Percentiles rank a stretch among this genome's conserved stretches.
Conservation (phyloP, 2,329 filamentous ascomycete species). For the Hypoxylon sp. region DNA sequence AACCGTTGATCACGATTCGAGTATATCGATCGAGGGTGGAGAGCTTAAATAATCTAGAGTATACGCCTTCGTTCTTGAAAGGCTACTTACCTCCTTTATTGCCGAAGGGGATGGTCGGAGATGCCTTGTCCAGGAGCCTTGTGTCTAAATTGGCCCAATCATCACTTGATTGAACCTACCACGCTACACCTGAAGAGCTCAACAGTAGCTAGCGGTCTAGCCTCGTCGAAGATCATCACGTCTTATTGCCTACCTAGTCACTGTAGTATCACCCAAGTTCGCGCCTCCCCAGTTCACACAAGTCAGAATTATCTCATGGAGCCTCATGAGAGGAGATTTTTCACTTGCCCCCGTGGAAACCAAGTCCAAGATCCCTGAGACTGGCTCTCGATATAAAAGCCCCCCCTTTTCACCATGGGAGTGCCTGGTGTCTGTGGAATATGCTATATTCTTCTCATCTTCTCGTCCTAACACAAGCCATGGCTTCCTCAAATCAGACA, state of each 20-base stretch:
- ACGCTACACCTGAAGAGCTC: background rate
- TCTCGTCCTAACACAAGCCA: background rate
- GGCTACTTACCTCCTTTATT: background rate
- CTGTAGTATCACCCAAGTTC: background rate
- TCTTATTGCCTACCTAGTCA: background rate
- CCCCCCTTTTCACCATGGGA: background rate
- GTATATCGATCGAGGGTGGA: background rate
- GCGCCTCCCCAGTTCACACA: background rate
- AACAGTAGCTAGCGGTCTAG: background rate
- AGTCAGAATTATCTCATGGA: background rate
- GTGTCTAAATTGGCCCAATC: background rate
- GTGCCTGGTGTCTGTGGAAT: background rate
- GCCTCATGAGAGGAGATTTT: background rate
- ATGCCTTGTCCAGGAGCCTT: background rate
- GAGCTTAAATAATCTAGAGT: background rate
- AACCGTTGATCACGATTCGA: background rate
- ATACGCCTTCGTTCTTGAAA: background rate
- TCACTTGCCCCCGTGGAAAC: background rate
- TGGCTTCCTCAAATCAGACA: constrained; percentile 9
- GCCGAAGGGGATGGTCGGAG: background rate
- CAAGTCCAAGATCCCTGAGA: background rate
- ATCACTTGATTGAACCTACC: background rate
- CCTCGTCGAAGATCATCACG: background rate
- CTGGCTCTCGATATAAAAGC: background rate
- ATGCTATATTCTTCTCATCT: background rate